These are phyloP conservation scores for Sugiyamaella valdiviana DNA, from an alignment of 805 yeast species.

Conservation along the genomic window DNA sequence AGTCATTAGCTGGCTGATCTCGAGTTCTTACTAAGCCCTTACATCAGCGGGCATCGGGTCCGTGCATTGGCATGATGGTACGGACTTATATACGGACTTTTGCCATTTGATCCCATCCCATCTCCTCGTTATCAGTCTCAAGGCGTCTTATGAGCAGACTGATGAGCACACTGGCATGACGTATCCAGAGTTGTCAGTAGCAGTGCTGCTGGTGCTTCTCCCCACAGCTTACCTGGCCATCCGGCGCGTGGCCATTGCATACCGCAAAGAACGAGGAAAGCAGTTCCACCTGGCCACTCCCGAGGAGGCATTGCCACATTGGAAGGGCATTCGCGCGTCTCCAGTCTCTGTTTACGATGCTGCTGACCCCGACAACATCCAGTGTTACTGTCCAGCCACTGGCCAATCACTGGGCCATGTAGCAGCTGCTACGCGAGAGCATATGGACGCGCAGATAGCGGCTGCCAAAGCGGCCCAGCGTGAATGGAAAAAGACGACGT, in stretches of 20 bases:
- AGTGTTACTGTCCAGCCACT: conserved; percentile 93
- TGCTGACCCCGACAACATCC: conserved; percentile 62
- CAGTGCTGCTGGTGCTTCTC: conserved; percentile 7
- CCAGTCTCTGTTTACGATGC: conserved; percentile 54
- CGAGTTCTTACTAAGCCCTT: neutral
- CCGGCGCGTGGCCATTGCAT: neutral
- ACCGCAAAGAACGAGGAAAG: conserved; percentile 9
- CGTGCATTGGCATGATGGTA: too few relatives aligned
- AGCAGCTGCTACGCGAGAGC: conserved; percentile 54
- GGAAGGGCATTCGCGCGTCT: conserved; percentile 80
- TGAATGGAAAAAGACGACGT: conserved; percentile 46
- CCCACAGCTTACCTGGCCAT: conserved; percentile 6
- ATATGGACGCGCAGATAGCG: conserved; percentile 62
- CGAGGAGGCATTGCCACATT: conserved; percentile 75
- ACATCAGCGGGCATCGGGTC: too few relatives aligned
- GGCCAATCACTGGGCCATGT: conserved; percentile 80
- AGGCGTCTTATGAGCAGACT: too few relatives aligned
- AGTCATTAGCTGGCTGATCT: too few relatives aligned
- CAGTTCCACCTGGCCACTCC: conserved; percentile 47
- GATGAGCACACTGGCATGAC: too few relatives aligned
- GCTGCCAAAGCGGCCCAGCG: conserved; percentile 50
- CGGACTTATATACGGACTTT: too few relatives aligned
- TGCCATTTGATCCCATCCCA: too few relatives aligned
- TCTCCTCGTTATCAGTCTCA: too few relatives aligned
- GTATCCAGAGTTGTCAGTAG: conserved; percentile 8